A percentile compares a stretch with the other conserved stretches of the same genome.
Evolutionary conservation across 2,329 filamentous ascomycete species (phyloP).

Genomic region (Neurospora crassa): DNA sequence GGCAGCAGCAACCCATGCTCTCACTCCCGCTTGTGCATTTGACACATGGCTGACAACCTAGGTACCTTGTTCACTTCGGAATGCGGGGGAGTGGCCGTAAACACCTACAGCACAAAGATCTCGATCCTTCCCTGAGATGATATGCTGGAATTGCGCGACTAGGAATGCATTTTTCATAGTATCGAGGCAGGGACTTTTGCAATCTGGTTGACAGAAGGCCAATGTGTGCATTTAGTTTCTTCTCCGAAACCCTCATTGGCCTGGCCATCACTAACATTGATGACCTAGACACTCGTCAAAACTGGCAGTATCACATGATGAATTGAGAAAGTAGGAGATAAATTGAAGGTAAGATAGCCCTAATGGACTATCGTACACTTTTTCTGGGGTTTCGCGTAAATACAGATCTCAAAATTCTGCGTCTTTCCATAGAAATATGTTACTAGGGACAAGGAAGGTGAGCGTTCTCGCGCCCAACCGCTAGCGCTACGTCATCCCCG

Average conservation of each 20-base stretch:
- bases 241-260: not conserved
- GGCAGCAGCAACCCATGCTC: not conserved
- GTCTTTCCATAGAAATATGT: not conserved
- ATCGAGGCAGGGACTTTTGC: not conserved
- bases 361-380: not conserved
- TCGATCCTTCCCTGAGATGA: not conserved
- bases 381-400: not conserved
- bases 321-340: not conserved
- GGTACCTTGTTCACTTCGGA: not conserved
- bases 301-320: not conserved
- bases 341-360: accelerated
- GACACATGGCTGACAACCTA: not conserved
- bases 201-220: not conserved
- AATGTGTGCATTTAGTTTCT: not conserved
- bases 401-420: not conserved
- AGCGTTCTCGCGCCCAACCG: not conserved
- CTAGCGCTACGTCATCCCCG: not conserved
- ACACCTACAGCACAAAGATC: not conserved
- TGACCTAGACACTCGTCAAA: not conserved
- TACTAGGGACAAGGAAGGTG: not conserved
- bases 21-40: not conserved
- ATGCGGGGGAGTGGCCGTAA: not conserved
- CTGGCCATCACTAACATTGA: not conserved
- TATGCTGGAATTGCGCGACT: not conserved
- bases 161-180: not conserved